phyloP scores from a whole-genome alignment of 345 rosid species.

The Turritis glabra region DNA sequence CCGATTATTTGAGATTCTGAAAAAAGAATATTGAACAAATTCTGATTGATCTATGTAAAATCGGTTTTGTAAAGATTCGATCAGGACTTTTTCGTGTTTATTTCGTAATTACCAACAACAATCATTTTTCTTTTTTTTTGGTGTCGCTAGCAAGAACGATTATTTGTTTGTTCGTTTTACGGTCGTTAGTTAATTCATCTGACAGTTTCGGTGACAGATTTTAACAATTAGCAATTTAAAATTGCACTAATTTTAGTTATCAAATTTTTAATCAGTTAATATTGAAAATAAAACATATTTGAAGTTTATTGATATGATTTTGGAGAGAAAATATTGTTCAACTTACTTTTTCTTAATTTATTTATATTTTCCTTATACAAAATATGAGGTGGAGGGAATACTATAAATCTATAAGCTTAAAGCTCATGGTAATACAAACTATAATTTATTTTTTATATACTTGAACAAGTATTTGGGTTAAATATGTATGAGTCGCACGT shows the following conservation, averaged over 20 bases:
- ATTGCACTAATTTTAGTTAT: too few species aligned
- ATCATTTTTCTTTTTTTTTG: too few species aligned
- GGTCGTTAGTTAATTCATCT: too few species aligned
- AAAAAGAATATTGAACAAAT: neutral
- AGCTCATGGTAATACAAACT: neutral
- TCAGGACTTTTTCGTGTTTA: neutral
- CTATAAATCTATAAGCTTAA: neutral
- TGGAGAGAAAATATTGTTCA: too few species aligned
- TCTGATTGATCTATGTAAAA: neutral
- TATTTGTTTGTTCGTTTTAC: neutral
- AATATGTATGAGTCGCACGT: conserved; percentile 32
- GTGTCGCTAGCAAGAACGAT: too few species aligned
- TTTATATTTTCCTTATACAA: neutral
- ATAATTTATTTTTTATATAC: neutral
- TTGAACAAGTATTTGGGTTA: conserved; percentile 15
- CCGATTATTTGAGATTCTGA: too few species aligned
- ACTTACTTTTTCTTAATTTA: too few species aligned
- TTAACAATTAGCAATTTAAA: too few species aligned
- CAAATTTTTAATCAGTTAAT: too few species aligned
- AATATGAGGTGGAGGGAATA: neutral
- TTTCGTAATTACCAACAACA: neutral
- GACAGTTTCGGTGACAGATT: too few species aligned
- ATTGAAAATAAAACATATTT: too few species aligned
- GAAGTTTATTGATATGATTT: too few species aligned
- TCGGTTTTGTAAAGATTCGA: neutral